phyloP scores from a whole-genome alignment of 306 rosid genomes.

The Chamaecrista fasciculata region DNA sequence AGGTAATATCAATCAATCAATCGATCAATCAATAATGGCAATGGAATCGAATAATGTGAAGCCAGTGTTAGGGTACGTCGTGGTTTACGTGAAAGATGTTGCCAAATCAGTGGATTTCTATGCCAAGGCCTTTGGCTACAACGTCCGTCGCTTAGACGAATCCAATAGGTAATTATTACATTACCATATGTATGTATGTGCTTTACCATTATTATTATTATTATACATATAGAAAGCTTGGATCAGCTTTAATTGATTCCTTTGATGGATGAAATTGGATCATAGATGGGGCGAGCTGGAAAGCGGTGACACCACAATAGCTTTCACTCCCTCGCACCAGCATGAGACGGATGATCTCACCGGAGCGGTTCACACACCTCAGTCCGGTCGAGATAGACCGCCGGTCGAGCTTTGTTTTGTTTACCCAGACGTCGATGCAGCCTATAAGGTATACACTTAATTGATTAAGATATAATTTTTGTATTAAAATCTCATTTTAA shows the following conservation, averaged over 20 bases:
- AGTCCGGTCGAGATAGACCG: constrained; percentile 42
- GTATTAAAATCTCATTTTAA: no score
- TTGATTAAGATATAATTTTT: background rate
- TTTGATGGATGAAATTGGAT: no score
- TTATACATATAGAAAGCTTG: no score
- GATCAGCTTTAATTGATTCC: no score
- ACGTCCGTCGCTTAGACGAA: constrained; percentile 73
- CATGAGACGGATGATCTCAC: constrained; percentile 76
- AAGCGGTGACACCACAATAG: constrained; percentile 72
- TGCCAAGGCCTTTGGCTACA: constrained; percentile 67
- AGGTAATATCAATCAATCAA: background rate
- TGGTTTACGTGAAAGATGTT: constrained; percentile 70
- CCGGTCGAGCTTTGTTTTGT: constrained; percentile 70
- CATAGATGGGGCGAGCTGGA: constrained; percentile 91
- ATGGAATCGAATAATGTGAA: constrained; percentile 52
- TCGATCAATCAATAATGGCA: constrained; percentile 31
- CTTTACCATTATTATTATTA: no score
- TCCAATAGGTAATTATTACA: constrained; percentile 48
- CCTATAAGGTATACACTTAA: constrained; percentile 41
- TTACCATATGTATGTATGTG: no score
- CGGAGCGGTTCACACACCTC: constrained; percentile 48
- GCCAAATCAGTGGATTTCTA: constrained; percentile 65
- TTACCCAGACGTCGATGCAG: constrained; percentile 69
- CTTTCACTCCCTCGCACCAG: constrained; percentile 77
- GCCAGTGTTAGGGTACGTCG: constrained; percentile 63